phyloP scores from a whole-genome alignment of 345 rosid species.

The Melaleuca quinquenervia region DNA sequence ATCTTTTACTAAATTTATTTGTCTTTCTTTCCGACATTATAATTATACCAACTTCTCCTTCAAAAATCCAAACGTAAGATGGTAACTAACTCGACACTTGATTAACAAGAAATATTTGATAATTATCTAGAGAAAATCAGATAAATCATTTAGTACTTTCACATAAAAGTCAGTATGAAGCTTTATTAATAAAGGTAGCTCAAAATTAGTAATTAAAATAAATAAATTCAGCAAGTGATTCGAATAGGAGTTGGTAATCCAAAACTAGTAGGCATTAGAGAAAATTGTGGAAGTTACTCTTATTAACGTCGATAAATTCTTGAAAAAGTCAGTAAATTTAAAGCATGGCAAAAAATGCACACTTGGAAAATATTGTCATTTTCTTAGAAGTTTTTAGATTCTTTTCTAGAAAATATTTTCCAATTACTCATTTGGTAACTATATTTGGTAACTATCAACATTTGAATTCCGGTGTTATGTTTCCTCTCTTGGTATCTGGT shows the following conservation, averaged over 20 bases:
- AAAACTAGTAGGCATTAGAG: neutral
- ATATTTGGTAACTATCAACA: too few relatives aligned
- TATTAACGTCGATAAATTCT: neutral
- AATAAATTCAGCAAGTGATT: neutral
- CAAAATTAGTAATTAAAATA: neutral
- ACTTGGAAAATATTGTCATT: too few relatives aligned
- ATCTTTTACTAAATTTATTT: neutral
- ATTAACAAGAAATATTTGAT: neutral
- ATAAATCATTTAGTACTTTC: neutral
- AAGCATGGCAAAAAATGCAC: neutral
- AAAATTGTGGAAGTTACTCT: neutral
- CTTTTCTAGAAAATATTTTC: too few relatives aligned
- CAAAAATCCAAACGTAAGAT: neutral
- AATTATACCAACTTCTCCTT: neutral
- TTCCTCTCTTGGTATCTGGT: slow-evolving; percentile 7
- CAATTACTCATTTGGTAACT: too few relatives aligned
- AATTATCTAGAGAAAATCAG: neutral
- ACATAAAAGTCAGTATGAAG: neutral
- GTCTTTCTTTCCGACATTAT: neutral
- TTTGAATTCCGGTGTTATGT: slow-evolving; percentile 1
- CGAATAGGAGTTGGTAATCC: neutral
- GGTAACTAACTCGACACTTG: neutral
- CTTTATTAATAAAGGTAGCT: neutral
- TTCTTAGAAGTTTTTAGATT: too few relatives aligned
- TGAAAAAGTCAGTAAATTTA: neutral